Evolutionary conservation across 2,329 filamentous ascomycete genomes (phyloP).

Genomic region (Xylaria polymorpha): DNA sequence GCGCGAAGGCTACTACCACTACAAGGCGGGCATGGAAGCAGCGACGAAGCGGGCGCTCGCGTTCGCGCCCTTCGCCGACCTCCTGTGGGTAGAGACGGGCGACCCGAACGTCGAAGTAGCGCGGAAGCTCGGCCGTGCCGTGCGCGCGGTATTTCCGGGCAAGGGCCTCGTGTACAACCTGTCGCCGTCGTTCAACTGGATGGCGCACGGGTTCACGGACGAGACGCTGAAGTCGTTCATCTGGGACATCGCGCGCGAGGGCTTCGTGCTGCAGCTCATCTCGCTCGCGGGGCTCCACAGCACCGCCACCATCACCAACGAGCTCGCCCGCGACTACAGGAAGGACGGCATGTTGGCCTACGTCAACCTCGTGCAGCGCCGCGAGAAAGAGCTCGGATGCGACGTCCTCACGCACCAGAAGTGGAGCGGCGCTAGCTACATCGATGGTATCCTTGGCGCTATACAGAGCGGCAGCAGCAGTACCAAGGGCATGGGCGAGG

Average conservation of each 20-base stretch:
- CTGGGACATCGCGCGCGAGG: conserved; percentile 93
- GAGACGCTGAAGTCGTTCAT: conserved; percentile 89
- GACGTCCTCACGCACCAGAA: conserved; percentile 97
- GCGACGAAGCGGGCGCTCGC: conserved; percentile 94
- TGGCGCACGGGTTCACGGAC: conserved; percentile 89
- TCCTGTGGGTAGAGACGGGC: conserved; percentile 97
- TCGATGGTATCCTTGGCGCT: conserved; percentile 88
- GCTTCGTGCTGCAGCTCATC: conserved; percentile 77
- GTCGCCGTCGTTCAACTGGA: conserved; percentile 98
- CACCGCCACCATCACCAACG: conserved; percentile 72
- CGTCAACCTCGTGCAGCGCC: conserved; percentile 89
- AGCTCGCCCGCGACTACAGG: conserved; percentile 86
- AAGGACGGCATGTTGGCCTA: conserved; percentile 96
- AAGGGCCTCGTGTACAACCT: conserved; percentile 98
- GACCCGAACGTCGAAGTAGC: conserved; percentile 86
- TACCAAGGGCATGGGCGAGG: conserved; percentile 92
- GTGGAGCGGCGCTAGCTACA: conserved; percentile 76
- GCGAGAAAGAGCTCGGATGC: conserved; percentile 89
- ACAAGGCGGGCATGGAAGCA: conserved; percentile 82
- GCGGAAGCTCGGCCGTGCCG: conserved; percentile 77
- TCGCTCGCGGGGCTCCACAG: conserved; percentile 75
- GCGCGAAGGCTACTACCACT: conserved; percentile 94
- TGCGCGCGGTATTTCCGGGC: conserved; percentile 74
- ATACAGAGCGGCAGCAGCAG: conserved; percentile 92
- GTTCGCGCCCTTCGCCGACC: conserved; percentile 91